Conservation (phyloP, 495 filamentous ascomycete genomes). For the Daldinia childiae region DNA sequence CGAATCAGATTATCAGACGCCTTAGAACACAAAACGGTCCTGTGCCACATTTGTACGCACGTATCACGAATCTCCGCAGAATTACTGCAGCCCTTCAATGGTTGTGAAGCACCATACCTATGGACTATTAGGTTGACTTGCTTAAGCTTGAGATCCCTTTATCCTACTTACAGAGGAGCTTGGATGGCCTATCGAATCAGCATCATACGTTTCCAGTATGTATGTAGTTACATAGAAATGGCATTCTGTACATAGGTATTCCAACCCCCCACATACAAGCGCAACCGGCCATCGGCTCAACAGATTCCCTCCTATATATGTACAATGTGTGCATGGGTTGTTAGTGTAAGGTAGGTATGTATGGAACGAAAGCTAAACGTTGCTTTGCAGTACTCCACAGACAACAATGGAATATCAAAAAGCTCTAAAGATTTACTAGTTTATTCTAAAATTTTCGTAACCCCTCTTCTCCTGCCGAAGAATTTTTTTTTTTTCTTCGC, state of each 20-base stretch:
- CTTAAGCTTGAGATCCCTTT: constrained; percentile 1
- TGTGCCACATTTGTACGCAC: constrained; percentile 18
- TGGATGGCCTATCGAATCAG: constrained; percentile 15
- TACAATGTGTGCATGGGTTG: constrained; percentile 2
- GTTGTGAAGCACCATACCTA: constrained; percentile 14
- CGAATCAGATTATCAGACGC: constrained; percentile 36
- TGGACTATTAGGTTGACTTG: constrained; percentile 9
- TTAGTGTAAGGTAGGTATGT: constrained; percentile 7
- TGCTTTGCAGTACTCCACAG: constrained; percentile 32
- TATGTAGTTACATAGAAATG: background rate
- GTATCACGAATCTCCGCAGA: constrained; percentile 28
- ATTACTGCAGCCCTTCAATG: constrained; percentile 27
- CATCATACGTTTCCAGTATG: constrained; percentile 11
- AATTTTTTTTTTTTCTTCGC: constrained; percentile 34
- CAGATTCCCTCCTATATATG: constrained; percentile 3
- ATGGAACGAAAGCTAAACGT: constrained; percentile 17
- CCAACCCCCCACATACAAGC: constrained; percentile 35
- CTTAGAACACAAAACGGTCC: constrained; percentile 20
- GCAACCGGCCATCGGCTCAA: constrained; percentile 26
- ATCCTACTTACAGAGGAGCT: background rate
- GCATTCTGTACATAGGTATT: constrained; percentile 5
- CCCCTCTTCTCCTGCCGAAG: constrained; percentile 29
- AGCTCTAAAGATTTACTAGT: constrained; percentile 18
- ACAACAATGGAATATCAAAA: constrained; percentile 22
- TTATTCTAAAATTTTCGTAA: constrained; percentile 7